Conservation (phyloP, 257 asterid species). For the Verbena officinalis region DNA sequence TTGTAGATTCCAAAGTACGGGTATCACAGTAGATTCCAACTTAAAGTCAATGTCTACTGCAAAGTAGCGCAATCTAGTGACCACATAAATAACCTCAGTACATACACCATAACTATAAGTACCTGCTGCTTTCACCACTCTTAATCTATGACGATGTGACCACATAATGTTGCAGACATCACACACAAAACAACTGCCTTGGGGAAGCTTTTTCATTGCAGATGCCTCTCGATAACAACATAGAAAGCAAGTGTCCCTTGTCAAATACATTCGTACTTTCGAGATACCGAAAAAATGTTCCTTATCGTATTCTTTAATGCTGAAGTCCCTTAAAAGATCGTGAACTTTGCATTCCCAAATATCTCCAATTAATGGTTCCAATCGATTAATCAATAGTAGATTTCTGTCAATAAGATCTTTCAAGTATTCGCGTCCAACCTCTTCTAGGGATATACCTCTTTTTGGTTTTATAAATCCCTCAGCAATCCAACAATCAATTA, state of each 20-base stretch:
- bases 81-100: background rate
- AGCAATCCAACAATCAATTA: background rate
- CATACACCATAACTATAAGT: no score
- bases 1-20: background rate
- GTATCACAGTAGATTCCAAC: background rate
- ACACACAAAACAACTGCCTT: background rate
- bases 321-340: constrained; percentile 18
- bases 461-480: background rate
- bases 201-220: background rate
- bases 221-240: background rate
- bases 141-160: background rate
- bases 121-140: background rate
- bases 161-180: background rate
- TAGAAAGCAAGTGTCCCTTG: background rate
- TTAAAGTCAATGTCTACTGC: background rate
- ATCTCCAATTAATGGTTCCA: background rate
- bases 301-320: background rate
- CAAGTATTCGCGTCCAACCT: background rate
- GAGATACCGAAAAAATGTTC: background rate
- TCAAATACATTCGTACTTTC: background rate
- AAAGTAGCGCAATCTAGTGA: background rate
- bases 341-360: constrained; percentile 9
- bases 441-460: background rate
- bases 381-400: background rate
- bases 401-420: background rate